Percentiles rank a stretch among this genome's conserved stretches.
Conservation (phyloP, 495 filamentous ascomycete species). For the Penicillium flavigenum region DNA sequence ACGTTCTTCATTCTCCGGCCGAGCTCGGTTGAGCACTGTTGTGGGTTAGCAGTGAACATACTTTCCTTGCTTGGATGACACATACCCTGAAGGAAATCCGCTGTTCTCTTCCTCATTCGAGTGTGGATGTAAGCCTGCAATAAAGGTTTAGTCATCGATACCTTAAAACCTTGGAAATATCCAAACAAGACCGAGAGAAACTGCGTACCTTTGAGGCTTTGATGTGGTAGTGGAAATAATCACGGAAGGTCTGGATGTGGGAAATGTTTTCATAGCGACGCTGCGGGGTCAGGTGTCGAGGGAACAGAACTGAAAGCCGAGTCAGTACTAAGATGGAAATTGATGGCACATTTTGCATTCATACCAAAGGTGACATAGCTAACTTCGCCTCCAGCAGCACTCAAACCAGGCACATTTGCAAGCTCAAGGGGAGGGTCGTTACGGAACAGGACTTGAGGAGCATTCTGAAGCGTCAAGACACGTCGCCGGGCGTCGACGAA, state of each 20-base stretch:
- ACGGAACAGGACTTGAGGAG: slow-evolving; percentile 95
- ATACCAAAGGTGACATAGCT: slow-evolving; percentile 98
- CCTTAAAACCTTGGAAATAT: not conserved
- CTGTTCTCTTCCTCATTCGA: slow-evolving; percentile 92
- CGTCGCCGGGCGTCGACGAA: slow-evolving; percentile 94
- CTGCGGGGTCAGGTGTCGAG: slow-evolving; percentile 86
- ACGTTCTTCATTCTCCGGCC: slow-evolving; percentile 94
- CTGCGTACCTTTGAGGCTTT: slow-evolving; percentile 84
- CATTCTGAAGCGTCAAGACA: slow-evolving; percentile 83
- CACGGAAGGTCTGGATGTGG: slow-evolving; percentile 98
- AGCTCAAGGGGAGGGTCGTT: slow-evolving; percentile 94
- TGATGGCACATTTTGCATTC: slow-evolving; percentile 11
- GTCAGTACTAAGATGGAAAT: slow-evolving; percentile 3
- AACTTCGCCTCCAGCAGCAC: slow-evolving; percentile 70
- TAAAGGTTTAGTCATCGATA: slow-evolving; percentile 11
- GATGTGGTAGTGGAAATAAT: slow-evolving; percentile 99
- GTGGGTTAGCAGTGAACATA: slow-evolving; percentile 27
- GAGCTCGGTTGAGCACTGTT: slow-evolving; percentile 80
- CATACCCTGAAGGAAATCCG: slow-evolving; percentile 94
- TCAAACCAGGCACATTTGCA: slow-evolving; percentile 78
- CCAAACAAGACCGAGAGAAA: not conserved
- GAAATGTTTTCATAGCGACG: slow-evolving; percentile 92
- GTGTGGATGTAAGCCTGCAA: slow-evolving; percentile 91
- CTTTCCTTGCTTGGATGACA: slow-evolving; percentile 6
- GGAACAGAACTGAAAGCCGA: slow-evolving; percentile 78